Evolutionary conservation across 78 protist species (phyloP).

Genomic region (Cavenderia fasciculata): DNA sequence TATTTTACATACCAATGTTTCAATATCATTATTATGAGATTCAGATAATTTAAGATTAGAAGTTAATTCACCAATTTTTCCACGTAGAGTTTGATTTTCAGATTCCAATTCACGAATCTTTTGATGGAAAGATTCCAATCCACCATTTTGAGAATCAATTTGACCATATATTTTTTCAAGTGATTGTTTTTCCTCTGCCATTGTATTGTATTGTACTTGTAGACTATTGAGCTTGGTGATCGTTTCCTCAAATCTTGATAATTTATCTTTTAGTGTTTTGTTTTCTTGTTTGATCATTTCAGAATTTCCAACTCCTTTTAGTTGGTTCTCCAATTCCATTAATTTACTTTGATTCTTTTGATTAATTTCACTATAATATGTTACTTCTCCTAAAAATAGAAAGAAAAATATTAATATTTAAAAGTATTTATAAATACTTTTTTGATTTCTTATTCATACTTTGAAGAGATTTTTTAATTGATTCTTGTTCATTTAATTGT

Average conservation of each 20-base stretch:
- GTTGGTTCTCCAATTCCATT: background rate
- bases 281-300: slow-evolving; percentile 40
- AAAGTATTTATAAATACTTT: background rate
- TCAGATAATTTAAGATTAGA: slow-evolving; percentile 23
- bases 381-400: slow-evolving; percentile 11
- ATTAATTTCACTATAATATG: slow-evolving; percentile 11
- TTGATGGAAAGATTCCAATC: slow-evolving; percentile 2
- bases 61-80: slow-evolving; percentile 51
- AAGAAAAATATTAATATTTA: background rate
- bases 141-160: background rate
- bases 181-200: background rate
- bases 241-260: slow-evolving; percentile 12
- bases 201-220: background rate
- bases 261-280: slow-evolving; percentile 7
- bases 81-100: slow-evolving; percentile 15
- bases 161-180: background rate
- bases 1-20: no score
- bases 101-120: slow-evolving; percentile 28
- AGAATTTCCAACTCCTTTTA: slow-evolving; percentile 23
- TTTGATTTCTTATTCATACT: background rate
- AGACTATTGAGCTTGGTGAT: slow-evolving; percentile 13
- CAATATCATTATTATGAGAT: slow-evolving; percentile 12
- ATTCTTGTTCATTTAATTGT: slow-evolving; percentile 11
- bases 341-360: background rate
- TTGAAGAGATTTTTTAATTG: slow-evolving; percentile 43